These are phyloP conservation scores for Fragaria ananassa DNA, from an alignment of 306 rosid species.

Conservation along the genomic window DNA sequence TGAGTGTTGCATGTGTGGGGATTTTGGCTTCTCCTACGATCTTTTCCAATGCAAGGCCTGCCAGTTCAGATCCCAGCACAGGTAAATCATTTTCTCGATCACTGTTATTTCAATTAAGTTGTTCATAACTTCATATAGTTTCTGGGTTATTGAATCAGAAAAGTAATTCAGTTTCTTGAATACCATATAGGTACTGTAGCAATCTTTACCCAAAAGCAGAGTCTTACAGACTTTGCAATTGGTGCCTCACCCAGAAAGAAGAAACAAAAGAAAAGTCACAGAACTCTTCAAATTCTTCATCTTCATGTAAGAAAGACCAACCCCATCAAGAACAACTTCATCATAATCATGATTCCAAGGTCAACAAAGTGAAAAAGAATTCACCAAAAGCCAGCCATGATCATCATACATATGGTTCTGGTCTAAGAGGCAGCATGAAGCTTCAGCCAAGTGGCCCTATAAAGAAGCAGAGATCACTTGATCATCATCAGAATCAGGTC, in stretches of 20 bases:
- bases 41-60: constrained; percentile 81
- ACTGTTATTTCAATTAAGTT: neutral
- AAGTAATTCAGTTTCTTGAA: neutral
- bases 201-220: constrained; percentile 68
- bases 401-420: neutral
- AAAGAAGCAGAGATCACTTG: constrained; percentile 57
- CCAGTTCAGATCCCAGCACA: constrained; percentile 97
- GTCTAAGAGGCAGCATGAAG: constrained; percentile 24
- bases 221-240: constrained; percentile 60
- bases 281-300: constrained; percentile 72
- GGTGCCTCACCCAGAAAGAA: constrained; percentile 73
- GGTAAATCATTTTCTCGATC: constrained; percentile 31
- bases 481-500: constrained; percentile 13
- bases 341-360: constrained; percentile 10
- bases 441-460: constrained; percentile 48
- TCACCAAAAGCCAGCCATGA: neutral
- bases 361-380: constrained; percentile 12
- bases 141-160: neutral
- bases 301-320: constrained; percentile 36
- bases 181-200: constrained; percentile 72
- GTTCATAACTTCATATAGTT: neutral
- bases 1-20: constrained; percentile 99
- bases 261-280: constrained; percentile 56
- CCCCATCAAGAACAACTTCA: neutral
- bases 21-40: constrained; percentile 77